Conservation (phyloP, 208 protist species). For the Acanthamoeba lenticulata region DNA sequence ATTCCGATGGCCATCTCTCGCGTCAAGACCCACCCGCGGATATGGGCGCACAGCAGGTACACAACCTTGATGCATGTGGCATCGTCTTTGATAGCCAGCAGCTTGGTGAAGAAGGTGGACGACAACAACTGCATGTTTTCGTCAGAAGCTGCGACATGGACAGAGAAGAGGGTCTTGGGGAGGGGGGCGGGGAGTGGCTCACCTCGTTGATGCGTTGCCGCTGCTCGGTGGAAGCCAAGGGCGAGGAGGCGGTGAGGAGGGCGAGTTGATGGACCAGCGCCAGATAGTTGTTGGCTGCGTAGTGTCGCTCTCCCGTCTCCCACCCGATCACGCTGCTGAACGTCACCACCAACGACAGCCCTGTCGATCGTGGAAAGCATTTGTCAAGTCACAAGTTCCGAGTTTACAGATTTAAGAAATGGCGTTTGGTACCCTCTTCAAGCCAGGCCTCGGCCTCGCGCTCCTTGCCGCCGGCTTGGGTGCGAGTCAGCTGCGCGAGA, state of each 20-base stretch:
- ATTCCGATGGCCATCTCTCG: conserved; percentile 31
- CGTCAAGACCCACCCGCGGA: not conserved
- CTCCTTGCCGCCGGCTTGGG: not conserved
- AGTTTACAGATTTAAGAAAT: not conserved
- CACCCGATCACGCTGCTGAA: not conserved
- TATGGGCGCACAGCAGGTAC: conserved; percentile 41
- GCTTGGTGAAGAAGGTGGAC: conserved; percentile 43
- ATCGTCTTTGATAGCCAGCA: conserved; percentile 37
- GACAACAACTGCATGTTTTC: not conserved
- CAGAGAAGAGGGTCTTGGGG: too few species aligned
- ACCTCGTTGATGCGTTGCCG: not conserved
- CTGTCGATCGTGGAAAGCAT: not conserved
- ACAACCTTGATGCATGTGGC: conserved; percentile 39
- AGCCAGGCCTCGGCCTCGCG: not conserved
- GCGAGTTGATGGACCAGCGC: not conserved
- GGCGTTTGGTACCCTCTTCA: not conserved
- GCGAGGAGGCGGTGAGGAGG: not conserved
- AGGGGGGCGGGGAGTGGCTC: not conserved
- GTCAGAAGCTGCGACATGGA: too few species aligned
- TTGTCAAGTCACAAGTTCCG: too few species aligned
- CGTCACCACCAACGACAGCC: not conserved
- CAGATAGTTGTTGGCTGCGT: not conserved
- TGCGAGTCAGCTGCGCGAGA: not conserved
- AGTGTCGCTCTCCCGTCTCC: conserved; percentile 44
- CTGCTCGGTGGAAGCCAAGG: not conserved